phyloP scores from a whole-genome alignment of 768 basidiomycete genomes.

The Kwoniella dendrophila region DNA sequence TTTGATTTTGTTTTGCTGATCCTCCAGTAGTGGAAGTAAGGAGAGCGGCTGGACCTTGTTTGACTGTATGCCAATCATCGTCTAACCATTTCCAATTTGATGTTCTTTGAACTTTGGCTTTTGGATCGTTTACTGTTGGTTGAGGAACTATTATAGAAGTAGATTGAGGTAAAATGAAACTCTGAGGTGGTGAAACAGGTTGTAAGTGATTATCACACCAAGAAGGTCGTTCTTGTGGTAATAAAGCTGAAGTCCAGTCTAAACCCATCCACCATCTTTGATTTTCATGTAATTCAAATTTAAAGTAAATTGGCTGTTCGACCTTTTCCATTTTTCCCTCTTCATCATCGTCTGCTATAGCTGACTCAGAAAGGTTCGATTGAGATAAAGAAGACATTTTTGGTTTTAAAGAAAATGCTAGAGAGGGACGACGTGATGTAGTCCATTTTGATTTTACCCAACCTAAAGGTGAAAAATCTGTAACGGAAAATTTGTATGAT shows the following conservation, averaged over 20 bases:
- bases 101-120: slow-evolving; percentile 65
- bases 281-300: slow-evolving; percentile 90
- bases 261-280: slow-evolving; percentile 98
- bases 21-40: slow-evolving; percentile 1
- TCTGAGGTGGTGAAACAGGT: slow-evolving; percentile 72
- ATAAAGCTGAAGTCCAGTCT: slow-evolving; percentile 90
- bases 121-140: slow-evolving; percentile 45
- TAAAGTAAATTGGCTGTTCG: slow-evolving; percentile 60
- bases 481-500: slow-evolving; percentile 59
- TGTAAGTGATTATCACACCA: slow-evolving; percentile 75
- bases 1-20: too few relatives aligned
- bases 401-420: slow-evolving; percentile 60
- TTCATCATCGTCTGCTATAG: slow-evolving; percentile 20
- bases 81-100: slow-evolving; percentile 90
- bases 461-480: slow-evolving; percentile 67
- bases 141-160: slow-evolving; percentile 58
- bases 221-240: slow-evolving; percentile 84
- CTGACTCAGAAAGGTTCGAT: slow-evolving; percentile 30
- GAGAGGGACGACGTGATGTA: slow-evolving; percentile 62
- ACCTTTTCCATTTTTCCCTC: slow-evolving; percentile 21
- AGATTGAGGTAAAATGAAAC: slow-evolving; percentile 64
- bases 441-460: slow-evolving; percentile 69
- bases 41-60: slow-evolving; percentile 30
- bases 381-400: slow-evolving; percentile 55
- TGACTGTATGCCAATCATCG: slow-evolving; percentile 80